Base-by-base conservation (phyloP, 768 basidiomycete species). In the Roridomyces roridus region DNA sequence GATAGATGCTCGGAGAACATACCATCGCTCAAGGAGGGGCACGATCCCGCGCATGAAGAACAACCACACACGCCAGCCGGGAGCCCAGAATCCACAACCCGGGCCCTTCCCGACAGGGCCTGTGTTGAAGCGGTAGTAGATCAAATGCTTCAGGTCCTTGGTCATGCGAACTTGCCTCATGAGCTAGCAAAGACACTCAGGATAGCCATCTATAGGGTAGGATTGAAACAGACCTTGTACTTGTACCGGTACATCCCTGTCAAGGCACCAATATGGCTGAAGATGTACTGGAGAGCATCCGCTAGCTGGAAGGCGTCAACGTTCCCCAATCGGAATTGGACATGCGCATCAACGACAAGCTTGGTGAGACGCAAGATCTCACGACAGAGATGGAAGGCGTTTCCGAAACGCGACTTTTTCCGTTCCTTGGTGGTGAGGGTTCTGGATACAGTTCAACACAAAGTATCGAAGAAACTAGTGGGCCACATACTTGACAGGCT, bases 171-270 rank as follows among this genome's bases (percentile, higher is more conserved):
- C 95, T 87, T 99, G 97, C 69, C 94, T 85, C 97, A 99, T 99
- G 59, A 99, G 82, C 93, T 91, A 64, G 31, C 41, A 10, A 40
- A 56, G 35, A 40, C 8, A 23, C 11, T 5, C 5, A 57, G 60
- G 50, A 54, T 57, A 55, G 21, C 31, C 37, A 47, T 36, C 34
- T 20, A 28, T 25, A 20, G 21, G 26, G n/a, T 25, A 26, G 12
- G 20, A 17, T 17, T 47, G 4, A 21, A 23, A 68, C 80, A 10
- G 57, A 89, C 89, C 85, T 98, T 98, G 81, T 99, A 99, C 80
- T 98, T 98, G 81, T 98, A 98, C 25, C 96, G 88, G 77, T 99
- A 99, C 97, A 99, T 99, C 65, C 97, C 97, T 5, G 97, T 99
- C 64, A 99, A 78, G 24, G 97, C 96, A 68, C 97, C 97, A 54